phyloP scores from a whole-genome alignment of 768 basidiomycete genomes.

The Tricholoma terreum region DNA sequence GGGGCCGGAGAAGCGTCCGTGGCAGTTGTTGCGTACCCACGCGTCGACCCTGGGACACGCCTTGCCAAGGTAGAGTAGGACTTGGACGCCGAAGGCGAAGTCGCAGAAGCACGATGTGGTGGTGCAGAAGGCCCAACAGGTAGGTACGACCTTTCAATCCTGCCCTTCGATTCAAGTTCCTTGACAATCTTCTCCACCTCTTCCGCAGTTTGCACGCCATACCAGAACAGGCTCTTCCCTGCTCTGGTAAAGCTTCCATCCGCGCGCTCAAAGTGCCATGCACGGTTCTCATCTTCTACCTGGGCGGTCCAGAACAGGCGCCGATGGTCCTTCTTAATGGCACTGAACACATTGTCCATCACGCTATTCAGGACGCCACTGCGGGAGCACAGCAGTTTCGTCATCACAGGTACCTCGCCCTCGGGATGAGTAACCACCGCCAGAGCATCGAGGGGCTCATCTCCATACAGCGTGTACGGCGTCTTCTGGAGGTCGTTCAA shows the following conservation, averaged over 20 bases:
- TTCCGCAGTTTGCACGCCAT: conserved; percentile 85
- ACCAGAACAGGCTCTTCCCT: conserved; percentile 96
- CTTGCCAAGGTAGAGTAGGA: conserved; percentile 59
- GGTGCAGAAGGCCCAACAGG: conserved; percentile 78
- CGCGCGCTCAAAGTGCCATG: conserved; percentile 98
- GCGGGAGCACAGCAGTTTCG: conserved; percentile 85
- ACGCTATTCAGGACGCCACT: conserved; percentile 92
- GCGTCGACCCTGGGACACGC: conserved; percentile 46
- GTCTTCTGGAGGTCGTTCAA: conserved; percentile 77
- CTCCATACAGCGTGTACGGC: conserved; percentile 95
- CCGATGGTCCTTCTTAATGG: conserved; percentile 93
- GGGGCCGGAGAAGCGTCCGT: conserved; percentile 18
- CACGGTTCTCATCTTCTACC: conserved; percentile 92
- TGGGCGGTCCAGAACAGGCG: conserved; percentile 97
- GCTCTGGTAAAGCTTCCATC: conserved; percentile 97
- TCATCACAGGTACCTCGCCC: conserved; percentile 87
- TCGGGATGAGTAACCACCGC: conserved; percentile 92
- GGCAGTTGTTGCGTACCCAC: conserved; percentile 80
- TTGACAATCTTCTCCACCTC: conserved; percentile 89
- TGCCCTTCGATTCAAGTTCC: conserved; percentile 67
- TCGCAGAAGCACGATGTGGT: conserved; percentile 41
- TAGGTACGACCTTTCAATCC: conserved; percentile 87
- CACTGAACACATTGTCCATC: conserved; percentile 94
- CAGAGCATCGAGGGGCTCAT: conserved; percentile 94
- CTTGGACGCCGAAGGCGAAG: conserved; percentile 40